Base-by-base conservation (phyloP, 148 eudicot species). In the Rhododendron henanense region DNA sequence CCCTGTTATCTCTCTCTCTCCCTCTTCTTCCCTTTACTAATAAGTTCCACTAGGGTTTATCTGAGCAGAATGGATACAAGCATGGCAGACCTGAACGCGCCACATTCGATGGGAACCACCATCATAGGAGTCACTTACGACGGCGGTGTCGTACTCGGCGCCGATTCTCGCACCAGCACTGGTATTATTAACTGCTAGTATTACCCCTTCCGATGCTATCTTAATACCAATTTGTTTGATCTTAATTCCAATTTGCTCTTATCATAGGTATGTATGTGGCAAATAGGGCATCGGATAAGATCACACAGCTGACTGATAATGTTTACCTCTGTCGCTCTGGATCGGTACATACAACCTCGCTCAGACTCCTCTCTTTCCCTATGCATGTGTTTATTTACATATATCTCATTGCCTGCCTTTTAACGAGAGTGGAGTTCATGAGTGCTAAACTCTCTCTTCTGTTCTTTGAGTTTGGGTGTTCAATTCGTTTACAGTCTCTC, bases 221-320 rank as follows among this genome's bases (percentile, higher is more conserved):
- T 11, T 19, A 11, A 10, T 10, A 19, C 28, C 33, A 4, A 28
- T 14, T 67, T 71, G 69, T 18, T 3, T 44, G 37, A 41, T 86
- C 44, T 82, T 35, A 35, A 13, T 84, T 39, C 41, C 41, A 39
- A 39, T 39, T 39, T 39, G 41, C 41, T 39, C 41, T 39, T 39
- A 39, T 39, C 41, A 39, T 39, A 39, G 41, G 99, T 19, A 89
- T 93, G 92, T 95, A 97, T 85, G 98, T 97, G 82, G 99, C 99
- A 2, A 97, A 97, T 90, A 93, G 99, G 88, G 99, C 99, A 18
- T 97, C 99, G n/a, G 99, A 97, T 86, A 97, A 97, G 89, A 95
- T 97, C 87, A 95, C 98, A 1, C 92, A 97, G 90, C 92, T 97
- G 53, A 95, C 99, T 47, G 99, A 97, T 83, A 97, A 94, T 90